phyloP scores from a whole-genome alignment of 352 stramenopile species.

The Phytopythium delawarense region DNA sequence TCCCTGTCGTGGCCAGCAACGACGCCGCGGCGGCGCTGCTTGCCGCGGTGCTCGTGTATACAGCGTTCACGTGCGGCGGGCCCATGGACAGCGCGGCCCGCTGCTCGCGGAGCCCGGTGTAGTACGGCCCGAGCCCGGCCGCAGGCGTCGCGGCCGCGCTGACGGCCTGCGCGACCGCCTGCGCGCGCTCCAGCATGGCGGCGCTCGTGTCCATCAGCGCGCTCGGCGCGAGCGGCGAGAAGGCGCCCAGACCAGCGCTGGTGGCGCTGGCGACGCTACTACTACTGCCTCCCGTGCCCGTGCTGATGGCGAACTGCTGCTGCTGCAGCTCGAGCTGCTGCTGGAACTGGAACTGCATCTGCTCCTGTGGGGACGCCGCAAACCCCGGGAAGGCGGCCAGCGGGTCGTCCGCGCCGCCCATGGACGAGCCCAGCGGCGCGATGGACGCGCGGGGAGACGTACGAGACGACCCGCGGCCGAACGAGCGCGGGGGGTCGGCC shows the following conservation, averaged over 20 bases:
- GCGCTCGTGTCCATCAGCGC: slow-evolving; percentile 4
- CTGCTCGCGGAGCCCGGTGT: not conserved
- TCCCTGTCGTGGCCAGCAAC: not conserved
- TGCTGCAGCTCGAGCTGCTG: slow-evolving; percentile 16
- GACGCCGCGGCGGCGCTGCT: not conserved
- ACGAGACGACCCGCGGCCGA: not conserved
- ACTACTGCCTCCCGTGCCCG: slow-evolving; percentile 1
- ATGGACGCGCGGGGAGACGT: not conserved
- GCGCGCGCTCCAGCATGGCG: slow-evolving; percentile 1
- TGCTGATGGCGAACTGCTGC: slow-evolving; percentile 13
- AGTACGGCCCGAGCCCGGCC: not conserved
- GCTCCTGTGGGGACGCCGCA: slow-evolving; percentile 12
- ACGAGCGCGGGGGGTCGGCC: not conserved
- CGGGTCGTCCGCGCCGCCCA: slow-evolving; percentile 1
- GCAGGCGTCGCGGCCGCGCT: not conserved
- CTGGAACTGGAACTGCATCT: slow-evolving; percentile 24
- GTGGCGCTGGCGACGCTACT: not conserved
- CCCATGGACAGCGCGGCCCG: not conserved
- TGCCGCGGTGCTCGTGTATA: not conserved
- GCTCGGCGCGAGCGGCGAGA: not conserved
- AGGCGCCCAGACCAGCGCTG: not conserved
- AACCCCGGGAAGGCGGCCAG: slow-evolving; percentile 4
- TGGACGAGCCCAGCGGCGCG: not conserved
- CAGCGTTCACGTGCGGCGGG: not conserved
- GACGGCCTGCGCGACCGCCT: not conserved